A percentile compares a stretch with the other conserved stretches of the same genome.
phyloP scores from a whole-genome alignment of 306 rosid genomes.

The Dalbergia oliveri region DNA sequence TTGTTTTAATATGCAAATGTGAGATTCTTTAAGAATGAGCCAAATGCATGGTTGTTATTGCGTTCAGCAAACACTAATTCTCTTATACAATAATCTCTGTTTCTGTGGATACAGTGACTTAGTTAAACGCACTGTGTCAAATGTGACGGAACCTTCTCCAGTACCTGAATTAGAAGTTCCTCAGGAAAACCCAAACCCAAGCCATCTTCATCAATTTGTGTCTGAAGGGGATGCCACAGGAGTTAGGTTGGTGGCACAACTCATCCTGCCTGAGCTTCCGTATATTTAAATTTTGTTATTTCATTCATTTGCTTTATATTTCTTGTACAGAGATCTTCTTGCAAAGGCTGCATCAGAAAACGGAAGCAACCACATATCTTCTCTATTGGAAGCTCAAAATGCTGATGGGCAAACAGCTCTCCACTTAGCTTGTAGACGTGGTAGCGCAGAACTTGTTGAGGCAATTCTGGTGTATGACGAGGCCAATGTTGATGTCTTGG shows the following conservation, averaged over 20 bases:
- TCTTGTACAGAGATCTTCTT: slow-evolving; percentile 77
- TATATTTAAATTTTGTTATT: slow-evolving; percentile 29
- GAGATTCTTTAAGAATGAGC: slow-evolving; percentile 42
- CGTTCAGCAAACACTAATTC: slow-evolving; percentile 17
- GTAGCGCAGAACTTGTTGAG: slow-evolving; percentile 88
- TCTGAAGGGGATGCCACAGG: slow-evolving; percentile 83
- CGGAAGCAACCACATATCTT: slow-evolving; percentile 63
- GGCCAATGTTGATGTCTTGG: slow-evolving; percentile 91
- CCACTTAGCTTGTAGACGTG: slow-evolving; percentile 96
- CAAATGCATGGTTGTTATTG: slow-evolving; percentile 27
- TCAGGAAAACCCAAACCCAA: slow-evolving; percentile 65
- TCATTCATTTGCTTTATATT: slow-evolving; percentile 43
- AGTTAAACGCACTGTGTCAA: slow-evolving; percentile 65
- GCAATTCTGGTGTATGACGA: slow-evolving; percentile 82
- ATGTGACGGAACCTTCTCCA: slow-evolving; percentile 68
- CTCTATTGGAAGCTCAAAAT: slow-evolving; percentile 86
- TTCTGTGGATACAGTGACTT: slow-evolving; percentile 71
- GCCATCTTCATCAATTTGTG: slow-evolving; percentile 82
- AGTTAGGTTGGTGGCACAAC: slow-evolving; percentile 70
- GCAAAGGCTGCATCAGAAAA: slow-evolving; percentile 72
- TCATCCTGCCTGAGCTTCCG: slow-evolving; percentile 40
- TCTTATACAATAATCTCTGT: slow-evolving; percentile 36
- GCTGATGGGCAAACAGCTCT: slow-evolving; percentile 97
- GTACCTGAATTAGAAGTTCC: slow-evolving; percentile 66
- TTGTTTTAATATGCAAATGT: slow-evolving; percentile 31